Percentiles rank a stretch among this genome's conserved stretches.
phyloP scores from a whole-genome alignment of 2,329 filamentous ascomycete species.

The Drechslerella dactyloides region DNA sequence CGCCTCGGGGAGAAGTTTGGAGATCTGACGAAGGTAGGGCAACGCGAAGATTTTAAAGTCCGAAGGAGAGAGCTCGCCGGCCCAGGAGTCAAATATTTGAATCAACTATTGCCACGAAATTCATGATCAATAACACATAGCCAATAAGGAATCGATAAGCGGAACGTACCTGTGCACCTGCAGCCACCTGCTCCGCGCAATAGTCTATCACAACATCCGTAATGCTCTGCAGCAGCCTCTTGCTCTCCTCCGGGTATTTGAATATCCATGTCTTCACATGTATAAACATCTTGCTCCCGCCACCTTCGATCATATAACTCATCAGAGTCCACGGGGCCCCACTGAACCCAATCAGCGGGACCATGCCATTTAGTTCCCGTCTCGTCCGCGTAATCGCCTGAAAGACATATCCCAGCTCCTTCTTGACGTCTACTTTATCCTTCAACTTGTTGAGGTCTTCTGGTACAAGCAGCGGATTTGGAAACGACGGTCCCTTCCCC shows the following conservation, averaged over 20 bases:
- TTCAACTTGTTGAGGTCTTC: constrained; percentile 81
- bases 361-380: constrained; percentile 82
- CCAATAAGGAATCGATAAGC: background rate
- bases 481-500: constrained; percentile 95
- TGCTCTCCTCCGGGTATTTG: constrained; percentile 79
- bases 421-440: constrained; percentile 79
- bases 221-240: constrained; percentile 86
- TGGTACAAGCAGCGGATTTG: constrained; percentile 78
- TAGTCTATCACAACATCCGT: constrained; percentile 94
- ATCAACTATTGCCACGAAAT: constrained; percentile 66
- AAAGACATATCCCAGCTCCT: constrained; percentile 92
- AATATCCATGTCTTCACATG: constrained; percentile 97
- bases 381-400: constrained; percentile 90
- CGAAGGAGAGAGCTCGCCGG: constrained; percentile 84
- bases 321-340: constrained; percentile 95
- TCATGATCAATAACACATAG: background rate
- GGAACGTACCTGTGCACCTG: constrained; percentile 77
- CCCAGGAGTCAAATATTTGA: constrained; percentile 99
- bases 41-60: constrained; percentile 84
- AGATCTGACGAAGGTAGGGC: constrained; percentile 85
- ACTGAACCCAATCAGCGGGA: constrained; percentile 94
- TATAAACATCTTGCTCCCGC: constrained; percentile 91
- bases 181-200: constrained; percentile 86
- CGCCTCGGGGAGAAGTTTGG: constrained; percentile 75
- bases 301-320: constrained; percentile 99